Evolutionary conservation across 2,329 filamentous ascomycete species (phyloP), one percentile per base, ranked within the genome.

Genomic region (Alternaria arbusti): DNA sequence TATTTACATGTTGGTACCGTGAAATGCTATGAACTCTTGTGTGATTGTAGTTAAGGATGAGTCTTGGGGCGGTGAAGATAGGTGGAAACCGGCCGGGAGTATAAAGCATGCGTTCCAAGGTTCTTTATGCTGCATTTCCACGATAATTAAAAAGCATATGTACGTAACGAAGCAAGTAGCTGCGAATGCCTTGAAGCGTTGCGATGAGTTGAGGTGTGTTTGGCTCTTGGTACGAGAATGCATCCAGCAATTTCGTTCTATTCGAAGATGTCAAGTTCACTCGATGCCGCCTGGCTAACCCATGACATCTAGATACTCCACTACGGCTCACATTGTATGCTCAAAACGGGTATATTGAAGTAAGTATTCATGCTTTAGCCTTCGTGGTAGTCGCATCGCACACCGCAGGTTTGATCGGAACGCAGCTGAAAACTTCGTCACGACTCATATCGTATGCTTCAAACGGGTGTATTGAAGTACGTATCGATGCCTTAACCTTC

Each of bases 101-200:
- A n/a, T 15, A 36, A 36, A 36, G 32, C 32, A 36, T 36, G 32
- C 32, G 32, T 36, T 36, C 13, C 1, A 36, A 36, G 13, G 32
- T 36, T 36, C 0, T n/a, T 36, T 36, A 9, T 36, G 32, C 32
- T 36, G 32, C 32, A n/a, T n/a, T 36, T 36, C 15, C 4, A 36
- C 0, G 15, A n/a, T 36, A n/a, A 36, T 0, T n/a, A n/a, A 36
- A 0, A 36, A 36, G 2, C 8, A 1, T 36, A n/a, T n/a, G 4
- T n/a, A 36, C 32, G 15, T 36, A 36, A 15, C 2, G 32, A 15
- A 36, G 32, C 32, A 36, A 36, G 32, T n/a, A 36, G 15, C 2
- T 36, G 32, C 32, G 15, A 10, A n/a, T 36, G 1, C 4, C 2
- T n/a, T 36, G 5, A 36, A 36, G 15, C 2, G 13, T 36, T 36